Base-by-base conservation (phyloP, 140 eudicot species). In the Flaveria floridana region DNA sequence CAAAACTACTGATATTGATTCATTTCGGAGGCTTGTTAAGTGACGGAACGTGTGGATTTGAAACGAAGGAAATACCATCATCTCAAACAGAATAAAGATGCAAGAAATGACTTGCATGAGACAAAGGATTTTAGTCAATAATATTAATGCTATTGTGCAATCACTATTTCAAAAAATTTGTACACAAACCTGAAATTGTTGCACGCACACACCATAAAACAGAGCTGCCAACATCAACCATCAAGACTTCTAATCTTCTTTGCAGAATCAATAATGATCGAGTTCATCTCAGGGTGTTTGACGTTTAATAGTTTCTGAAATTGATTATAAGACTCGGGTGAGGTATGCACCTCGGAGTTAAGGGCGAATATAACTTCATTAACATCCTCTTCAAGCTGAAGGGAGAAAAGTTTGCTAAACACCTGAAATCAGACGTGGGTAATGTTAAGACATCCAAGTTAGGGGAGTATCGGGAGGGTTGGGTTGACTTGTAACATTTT, bases 321-420 rank as follows among this genome's bases (percentile, higher is more conserved):
- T 78, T 56, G 78, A 65, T 73, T 57, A 73, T 79, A 78, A 53
- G 89, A 83, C 71, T 88, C 88, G 2, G 78, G 81, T 44, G 89
- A 76, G 20, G 73, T 47, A 69, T 16, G 13, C 19, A 67, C 68
- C 68, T 82, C 76, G 0, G 82, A 73, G 28, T 94, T 88, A 9
- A 88, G 79, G 20, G 92, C 99, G 76, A 90, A 94, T 21, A 94
- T 76, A 59, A 94, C 90, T 78, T 88, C 99, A 74, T 90, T 90
- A n/a, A 90, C 91, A 78, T 94, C 99, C 80, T 90, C 95, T 78
- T 90, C 91, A 12, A 90, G 95, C 80, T 88, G 84, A 69, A 94
- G 96, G 71, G 47, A 75, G 71, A 80, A 94, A 51, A 90, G 80
- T 77, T 84, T 80, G 74, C 84, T 68, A 41, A 94, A 90, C 28